Conservation (phyloP, 768 basidiomycete genomes). For the Sistotremastrum niveocremeum region DNA sequence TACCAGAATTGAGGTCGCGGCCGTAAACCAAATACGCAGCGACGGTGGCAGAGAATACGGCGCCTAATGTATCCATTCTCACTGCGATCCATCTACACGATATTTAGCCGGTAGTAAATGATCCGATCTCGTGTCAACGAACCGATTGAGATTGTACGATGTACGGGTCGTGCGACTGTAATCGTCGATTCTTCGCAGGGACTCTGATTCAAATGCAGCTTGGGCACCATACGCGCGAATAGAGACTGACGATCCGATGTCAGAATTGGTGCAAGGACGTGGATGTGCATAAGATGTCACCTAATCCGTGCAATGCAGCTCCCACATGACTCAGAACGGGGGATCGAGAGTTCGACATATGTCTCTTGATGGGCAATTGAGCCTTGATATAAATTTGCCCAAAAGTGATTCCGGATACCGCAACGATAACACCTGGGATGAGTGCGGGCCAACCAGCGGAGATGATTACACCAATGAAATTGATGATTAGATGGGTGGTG, state of each 20-base stretch:
- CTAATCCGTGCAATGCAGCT: constrained; percentile 19
- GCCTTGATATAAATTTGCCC: constrained; percentile 25
- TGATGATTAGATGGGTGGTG: constrained; percentile 6
- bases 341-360: constrained; percentile 20
- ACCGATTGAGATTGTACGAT: constrained; percentile 38
- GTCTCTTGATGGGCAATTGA: constrained; percentile 26
- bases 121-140: neutral
- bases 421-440: constrained; percentile 8
- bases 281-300: neutral
- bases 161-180: constrained; percentile 28
- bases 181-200: constrained; percentile 31
- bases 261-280: neutral
- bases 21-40: constrained; percentile 40
- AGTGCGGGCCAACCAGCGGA: constrained; percentile 7
- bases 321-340: constrained; percentile 24
- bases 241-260: constrained; percentile 18
- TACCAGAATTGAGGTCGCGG: constrained; percentile 5
- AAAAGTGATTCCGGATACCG: constrained; percentile 13
- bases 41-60: constrained; percentile 33
- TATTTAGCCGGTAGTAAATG: neutral
- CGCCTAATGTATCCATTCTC: constrained; percentile 42
- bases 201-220: constrained; percentile 26
- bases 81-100: constrained; percentile 30
- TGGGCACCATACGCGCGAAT: constrained; percentile 47
- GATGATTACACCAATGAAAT: constrained; percentile 9